A percentile compares a stretch with the other conserved stretches of the same genome.
Evolutionary conservation across 148 eudicot genomes (phyloP).

Genomic region (Rhododendron mucronatum): DNA sequence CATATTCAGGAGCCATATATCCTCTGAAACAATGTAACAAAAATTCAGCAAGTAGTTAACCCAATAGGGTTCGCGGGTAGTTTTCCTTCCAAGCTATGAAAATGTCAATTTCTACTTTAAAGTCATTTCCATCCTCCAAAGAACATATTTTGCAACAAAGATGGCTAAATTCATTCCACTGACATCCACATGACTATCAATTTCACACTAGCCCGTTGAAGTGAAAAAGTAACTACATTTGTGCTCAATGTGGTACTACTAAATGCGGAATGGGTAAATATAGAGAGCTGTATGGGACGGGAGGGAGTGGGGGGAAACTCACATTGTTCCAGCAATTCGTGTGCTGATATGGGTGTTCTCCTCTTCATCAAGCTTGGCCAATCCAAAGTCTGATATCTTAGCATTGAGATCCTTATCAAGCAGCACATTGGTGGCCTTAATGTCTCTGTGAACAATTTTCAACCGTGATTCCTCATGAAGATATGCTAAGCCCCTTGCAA

Average conservation of each 20-base stretch:
- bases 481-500: conserved; percentile 58
- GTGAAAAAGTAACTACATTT: neutral
- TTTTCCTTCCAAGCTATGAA: neutral
- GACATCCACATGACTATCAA: neutral
- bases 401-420: conserved; percentile 79
- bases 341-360: conserved; percentile 78
- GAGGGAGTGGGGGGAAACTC: conserved; percentile 21
- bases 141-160: neutral
- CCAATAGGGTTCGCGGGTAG: neutral
- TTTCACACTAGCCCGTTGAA: neutral
- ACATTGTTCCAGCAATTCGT: conserved; percentile 78
- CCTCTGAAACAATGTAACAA: conserved; percentile 42
- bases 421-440: conserved; percentile 78
- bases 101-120: neutral
- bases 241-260: neutral
- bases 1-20: conserved; percentile 94
- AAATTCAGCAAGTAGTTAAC: neutral
- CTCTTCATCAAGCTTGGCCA: conserved; percentile 83
- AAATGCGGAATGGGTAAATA: neutral
- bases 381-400: conserved; percentile 82
- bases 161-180: neutral
- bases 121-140: neutral
- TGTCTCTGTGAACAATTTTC: conserved; percentile 74
- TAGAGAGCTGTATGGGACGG: neutral
- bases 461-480: conserved; percentile 67